A percentile compares a stretch with the other conserved stretches of the same genome.
These are phyloP conservation scores for Stipa capillata DNA, from an alignment of 176 grass and related monocot species.

Conservation along the genomic window DNA sequence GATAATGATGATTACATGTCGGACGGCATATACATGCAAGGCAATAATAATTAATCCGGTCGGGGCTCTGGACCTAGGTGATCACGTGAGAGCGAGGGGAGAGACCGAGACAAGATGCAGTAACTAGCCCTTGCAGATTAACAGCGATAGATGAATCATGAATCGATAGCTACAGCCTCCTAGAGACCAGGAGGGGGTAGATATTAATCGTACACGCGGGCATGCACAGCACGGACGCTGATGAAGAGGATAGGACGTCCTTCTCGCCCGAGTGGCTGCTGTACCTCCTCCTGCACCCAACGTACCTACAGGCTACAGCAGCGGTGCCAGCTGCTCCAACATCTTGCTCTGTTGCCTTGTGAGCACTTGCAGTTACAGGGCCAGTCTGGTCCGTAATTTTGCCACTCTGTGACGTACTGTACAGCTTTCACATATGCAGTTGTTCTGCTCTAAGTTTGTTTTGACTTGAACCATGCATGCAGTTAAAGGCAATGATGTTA, in stretches of 20 bases:
- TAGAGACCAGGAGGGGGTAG: background rate
- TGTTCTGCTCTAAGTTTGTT: background rate
- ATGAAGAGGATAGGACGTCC: slow-evolving; percentile 19
- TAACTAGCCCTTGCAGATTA: too few species aligned
- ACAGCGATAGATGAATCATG: too few species aligned
- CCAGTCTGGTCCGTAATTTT: background rate
- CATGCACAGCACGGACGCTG: background rate
- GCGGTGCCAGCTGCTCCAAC: background rate
- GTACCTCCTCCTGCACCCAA: background rate
- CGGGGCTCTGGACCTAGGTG: background rate
- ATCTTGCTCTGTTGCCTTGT: slow-evolving; percentile 19
- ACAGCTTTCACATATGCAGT: background rate
- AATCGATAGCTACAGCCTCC: background rate
- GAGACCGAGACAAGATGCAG: background rate
- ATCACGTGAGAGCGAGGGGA: background rate
- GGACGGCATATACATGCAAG: background rate
- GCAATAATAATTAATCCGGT: background rate
- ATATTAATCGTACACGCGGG: background rate
- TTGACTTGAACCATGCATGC: background rate
- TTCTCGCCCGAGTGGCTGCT: background rate
- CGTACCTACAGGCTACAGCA: too few species aligned
- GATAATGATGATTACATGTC: background rate
- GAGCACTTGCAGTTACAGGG: background rate
- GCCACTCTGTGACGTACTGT: background rate
- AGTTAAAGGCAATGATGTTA: background rate